Evolutionary conservation across 2,329 filamentous ascomycete species (phyloP).

Genomic region (Aspergillus neoniger): DNA sequence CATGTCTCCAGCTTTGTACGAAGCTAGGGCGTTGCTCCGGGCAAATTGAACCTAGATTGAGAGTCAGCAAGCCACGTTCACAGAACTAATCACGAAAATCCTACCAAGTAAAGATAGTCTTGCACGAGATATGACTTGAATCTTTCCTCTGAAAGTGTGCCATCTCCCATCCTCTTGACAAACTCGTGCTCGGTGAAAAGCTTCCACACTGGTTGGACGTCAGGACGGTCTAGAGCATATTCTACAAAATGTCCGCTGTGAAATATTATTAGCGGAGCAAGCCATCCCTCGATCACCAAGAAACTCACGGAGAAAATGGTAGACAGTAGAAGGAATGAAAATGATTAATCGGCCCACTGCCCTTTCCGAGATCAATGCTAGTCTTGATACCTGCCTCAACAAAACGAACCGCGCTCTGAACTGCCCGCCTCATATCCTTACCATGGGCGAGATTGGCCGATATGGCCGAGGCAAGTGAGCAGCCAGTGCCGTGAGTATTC

Average conservation of each 20-base stretch:
- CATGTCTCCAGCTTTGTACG: conserved; percentile 78
- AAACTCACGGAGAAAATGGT: conserved; percentile 59
- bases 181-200: conserved; percentile 80
- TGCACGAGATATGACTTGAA: conserved; percentile 91
- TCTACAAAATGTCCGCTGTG: conserved; percentile 75
- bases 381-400: conserved; percentile 63
- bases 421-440: conserved; percentile 51
- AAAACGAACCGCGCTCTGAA: conserved; percentile 59
- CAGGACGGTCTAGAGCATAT: conserved; percentile 73
- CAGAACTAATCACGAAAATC: conserved; percentile 21
- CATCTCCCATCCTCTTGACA: conserved; percentile 72
- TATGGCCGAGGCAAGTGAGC: conserved; percentile 79
- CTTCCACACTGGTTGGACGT: conserved; percentile 74
- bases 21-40: conserved; percentile 78
- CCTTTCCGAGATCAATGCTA: conserved; percentile 58
- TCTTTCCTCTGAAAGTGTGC: conserved; percentile 69
- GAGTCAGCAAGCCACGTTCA: conserved; percentile 3
- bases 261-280: background rate
- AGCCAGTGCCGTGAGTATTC: conserved; percentile 94
- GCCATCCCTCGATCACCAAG: background rate
- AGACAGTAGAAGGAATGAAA: conserved; percentile 64
- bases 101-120: conserved; percentile 84
- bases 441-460: conserved; percentile 62
- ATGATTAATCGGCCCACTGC: conserved; percentile 67
- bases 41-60: conserved; percentile 73